These are phyloP conservation scores for Scleroderma citrinum DNA, from an alignment of 768 basidiomycete genomes.

Conservation along the genomic window DNA sequence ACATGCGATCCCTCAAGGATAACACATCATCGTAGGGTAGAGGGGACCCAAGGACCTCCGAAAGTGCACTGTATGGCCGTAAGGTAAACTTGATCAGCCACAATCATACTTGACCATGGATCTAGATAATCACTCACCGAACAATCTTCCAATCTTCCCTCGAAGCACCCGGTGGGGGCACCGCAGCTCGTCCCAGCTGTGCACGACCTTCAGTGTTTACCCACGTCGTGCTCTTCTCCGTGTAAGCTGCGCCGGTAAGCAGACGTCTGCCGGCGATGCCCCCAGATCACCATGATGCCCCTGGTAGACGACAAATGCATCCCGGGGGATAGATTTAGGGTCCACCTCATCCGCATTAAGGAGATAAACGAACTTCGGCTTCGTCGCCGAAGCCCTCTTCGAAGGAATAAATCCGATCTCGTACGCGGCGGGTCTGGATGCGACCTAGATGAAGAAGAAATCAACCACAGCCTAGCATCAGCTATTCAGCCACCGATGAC, in stretches of 20 bases:
- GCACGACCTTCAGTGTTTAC: conserved; percentile 94
- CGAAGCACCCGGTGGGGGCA: conserved; percentile 90
- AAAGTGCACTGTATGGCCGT: conserved; percentile 59
- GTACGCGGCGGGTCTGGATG: conserved; percentile 90
- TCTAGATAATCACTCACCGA: conserved; percentile 43
- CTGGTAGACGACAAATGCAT: conserved; percentile 98
- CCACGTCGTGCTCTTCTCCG: conserved; percentile 88
- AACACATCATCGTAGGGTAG: conserved; percentile 89
- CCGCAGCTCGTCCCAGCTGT: conserved; percentile 87
- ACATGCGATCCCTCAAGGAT: conserved; percentile 83
- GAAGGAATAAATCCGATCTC: conserved; percentile 93
- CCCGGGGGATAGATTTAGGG: conserved; percentile 77
- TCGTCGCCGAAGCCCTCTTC: conserved; percentile 61
- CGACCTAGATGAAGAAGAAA: conserved; percentile 44
- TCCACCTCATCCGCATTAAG: conserved; percentile 94
- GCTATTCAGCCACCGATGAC: conserved; percentile 20
- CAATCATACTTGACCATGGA: not conserved
- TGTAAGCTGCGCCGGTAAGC: conserved; percentile 90
- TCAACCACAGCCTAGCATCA: not conserved
- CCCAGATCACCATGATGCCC: conserved; percentile 98
- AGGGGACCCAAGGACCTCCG: conserved; percentile 75
- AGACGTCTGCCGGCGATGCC: conserved; percentile 95
- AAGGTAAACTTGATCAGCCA: not conserved
- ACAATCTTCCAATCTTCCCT: conserved; percentile 98
- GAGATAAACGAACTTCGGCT: conserved; percentile 94